Conservation (phyloP, 140 eudicot species). For the Anethum foeniculum region DNA sequence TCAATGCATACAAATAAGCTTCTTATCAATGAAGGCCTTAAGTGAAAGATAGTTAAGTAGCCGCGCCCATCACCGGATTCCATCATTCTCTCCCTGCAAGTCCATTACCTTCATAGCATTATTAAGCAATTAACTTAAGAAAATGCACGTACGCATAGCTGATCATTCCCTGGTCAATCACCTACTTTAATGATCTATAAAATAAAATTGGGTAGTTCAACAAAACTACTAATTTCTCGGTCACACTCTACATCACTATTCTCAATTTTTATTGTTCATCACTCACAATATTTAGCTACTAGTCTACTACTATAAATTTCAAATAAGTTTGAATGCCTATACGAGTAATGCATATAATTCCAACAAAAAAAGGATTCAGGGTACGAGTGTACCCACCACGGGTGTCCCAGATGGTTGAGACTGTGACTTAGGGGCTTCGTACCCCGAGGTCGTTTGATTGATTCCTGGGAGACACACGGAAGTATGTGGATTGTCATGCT, state of each 20-base stretch:
- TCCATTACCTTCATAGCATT: constrained; percentile 2
- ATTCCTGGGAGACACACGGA: too few species aligned
- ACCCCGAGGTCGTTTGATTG: too few species aligned
- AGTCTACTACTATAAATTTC: background rate
- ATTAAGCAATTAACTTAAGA: background rate
- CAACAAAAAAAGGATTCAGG: too few species aligned
- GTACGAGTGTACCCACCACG: too few species aligned
- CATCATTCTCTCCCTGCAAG: constrained; percentile 3
- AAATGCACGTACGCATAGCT: background rate
- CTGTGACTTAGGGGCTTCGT: too few species aligned
- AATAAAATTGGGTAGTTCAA: background rate
- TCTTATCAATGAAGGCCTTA: constrained; percentile 53
- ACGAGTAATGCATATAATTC: too few species aligned
- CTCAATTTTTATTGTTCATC: too few species aligned
- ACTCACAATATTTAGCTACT: background rate
- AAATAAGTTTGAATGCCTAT: background rate
- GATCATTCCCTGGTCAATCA: background rate
- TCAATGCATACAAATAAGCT: constrained; percentile 90
- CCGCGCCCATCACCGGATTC: background rate
- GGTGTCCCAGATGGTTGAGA: too few species aligned
- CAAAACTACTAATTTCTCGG: background rate
- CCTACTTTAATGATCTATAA: background rate
- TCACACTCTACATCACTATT: too few species aligned
- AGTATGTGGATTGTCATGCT: too few species aligned
- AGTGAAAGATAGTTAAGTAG: background rate